Evolutionary conservation across 352 stramenopile species (phyloP).

Genomic region (Phytophthora gonapodyides): DNA sequence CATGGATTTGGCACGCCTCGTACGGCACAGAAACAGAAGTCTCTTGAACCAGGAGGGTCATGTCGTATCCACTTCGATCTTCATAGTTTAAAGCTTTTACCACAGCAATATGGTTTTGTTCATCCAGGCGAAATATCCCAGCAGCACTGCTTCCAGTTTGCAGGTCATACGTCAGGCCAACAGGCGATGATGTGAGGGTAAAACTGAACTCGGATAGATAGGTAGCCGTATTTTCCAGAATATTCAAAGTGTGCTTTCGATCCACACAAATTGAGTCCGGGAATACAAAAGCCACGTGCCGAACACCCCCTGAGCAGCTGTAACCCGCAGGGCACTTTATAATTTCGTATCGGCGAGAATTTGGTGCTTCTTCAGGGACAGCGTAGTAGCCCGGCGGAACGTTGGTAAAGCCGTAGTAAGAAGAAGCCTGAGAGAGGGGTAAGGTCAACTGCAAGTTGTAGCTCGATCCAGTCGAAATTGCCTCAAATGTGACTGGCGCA

Average conservation of each 20-base stretch:
- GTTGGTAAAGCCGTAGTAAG: constrained; percentile 34
- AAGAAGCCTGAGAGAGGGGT: constrained; percentile 34
- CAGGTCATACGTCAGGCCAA: constrained; percentile 24
- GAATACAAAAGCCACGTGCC: constrained; percentile 40
- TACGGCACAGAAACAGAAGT: constrained; percentile 7
- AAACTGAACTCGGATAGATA: constrained; percentile 48
- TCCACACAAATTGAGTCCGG: constrained; percentile 38
- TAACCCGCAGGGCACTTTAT: constrained; percentile 48
- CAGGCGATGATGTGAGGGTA: constrained; percentile 28
- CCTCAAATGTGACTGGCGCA: constrained; percentile 27
- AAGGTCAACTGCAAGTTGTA: constrained; percentile 27
- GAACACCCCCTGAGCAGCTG: constrained; percentile 39
- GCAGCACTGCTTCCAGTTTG: neutral
- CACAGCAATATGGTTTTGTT: constrained; percentile 18
- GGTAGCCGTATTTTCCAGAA: constrained; percentile 37
- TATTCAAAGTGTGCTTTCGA: constrained; percentile 39
- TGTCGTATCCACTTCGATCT: constrained; percentile 18
- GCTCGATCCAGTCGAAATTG: constrained; percentile 2
- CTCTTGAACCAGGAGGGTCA: constrained; percentile 37
- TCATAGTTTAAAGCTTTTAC: constrained; percentile 27
- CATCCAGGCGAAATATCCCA: constrained; percentile 26
- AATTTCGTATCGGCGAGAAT: constrained; percentile 38
- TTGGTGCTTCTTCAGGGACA: constrained; percentile 40
- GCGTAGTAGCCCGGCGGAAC: constrained; percentile 59
- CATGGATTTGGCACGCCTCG: constrained; percentile 41